Percentiles rank a stretch among this genome's conserved stretches.
Evolutionary conservation across 2,329 filamentous ascomycete species (phyloP).

Genomic region (Hypoxylon sp.): DNA sequence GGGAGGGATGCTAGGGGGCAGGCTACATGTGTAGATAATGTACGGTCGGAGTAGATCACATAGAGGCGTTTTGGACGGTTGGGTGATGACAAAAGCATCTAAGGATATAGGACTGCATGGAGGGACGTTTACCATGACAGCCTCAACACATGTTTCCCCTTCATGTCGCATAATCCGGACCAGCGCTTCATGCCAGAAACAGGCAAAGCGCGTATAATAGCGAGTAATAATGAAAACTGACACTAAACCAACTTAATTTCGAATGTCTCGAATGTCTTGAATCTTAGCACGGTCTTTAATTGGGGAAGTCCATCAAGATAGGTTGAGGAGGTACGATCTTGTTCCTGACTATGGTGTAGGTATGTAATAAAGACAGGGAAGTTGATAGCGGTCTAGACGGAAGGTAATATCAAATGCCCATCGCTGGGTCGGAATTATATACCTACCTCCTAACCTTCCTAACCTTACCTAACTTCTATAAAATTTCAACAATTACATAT

Average conservation of each 20-base stretch:
- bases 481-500: not conserved
- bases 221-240: constrained; percentile 38
- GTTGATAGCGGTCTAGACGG: not conserved
- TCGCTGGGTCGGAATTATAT: not conserved
- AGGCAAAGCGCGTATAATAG: constrained; percentile 36
- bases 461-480: too few relatives aligned
- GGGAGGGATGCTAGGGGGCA: constrained; percentile 35
- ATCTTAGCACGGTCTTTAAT: not conserved
- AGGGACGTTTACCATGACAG: constrained; percentile 35
- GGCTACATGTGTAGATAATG: constrained; percentile 49
- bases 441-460: too few relatives aligned
- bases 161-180: constrained; percentile 40
- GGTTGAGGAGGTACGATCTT: not conserved
- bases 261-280: too few relatives aligned
- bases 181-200: constrained; percentile 30
- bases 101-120: constrained; percentile 42
- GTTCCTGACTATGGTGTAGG: not conserved
- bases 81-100: constrained; percentile 50
- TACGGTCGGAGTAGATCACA: constrained; percentile 44
- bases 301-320: not conserved
- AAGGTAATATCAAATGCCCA: not conserved
- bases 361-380: not conserved
- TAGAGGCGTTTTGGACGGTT: constrained; percentile 49
- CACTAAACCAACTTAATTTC: constrained; percentile 8
- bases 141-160: constrained; percentile 37